Base-by-base conservation (phyloP, 192 early-diverging fungal species). In the Ambispora gerdemannii region DNA sequence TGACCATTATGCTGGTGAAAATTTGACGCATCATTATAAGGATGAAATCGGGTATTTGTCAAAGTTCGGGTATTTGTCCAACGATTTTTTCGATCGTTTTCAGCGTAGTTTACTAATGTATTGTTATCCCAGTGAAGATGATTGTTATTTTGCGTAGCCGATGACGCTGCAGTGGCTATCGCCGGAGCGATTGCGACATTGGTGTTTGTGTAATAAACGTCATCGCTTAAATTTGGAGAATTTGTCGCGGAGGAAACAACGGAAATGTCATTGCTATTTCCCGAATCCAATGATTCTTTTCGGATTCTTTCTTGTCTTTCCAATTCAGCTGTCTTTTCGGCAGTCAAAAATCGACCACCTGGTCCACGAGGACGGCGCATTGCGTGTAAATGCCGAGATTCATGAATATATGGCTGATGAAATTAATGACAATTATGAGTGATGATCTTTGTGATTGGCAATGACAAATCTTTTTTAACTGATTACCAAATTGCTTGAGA, bases 321-420 rank as follows among this genome's bases (percentile, higher is more conserved):
- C 58, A 76, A 55, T 4, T 72, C 74, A 17, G 72, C 78, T 53
- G 74, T 80, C 36, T 80, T 75, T 1, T 69, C 20, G 0, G 75
- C 74, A 0, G 72, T 95, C 50, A 99, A 77, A 75, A 99, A 99
- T 25, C 97, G 80, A 15, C 97, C 97, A 24, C 96, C 97, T 1
- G 96, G 96, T 19, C 97, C 97, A 62, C 97, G 86, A 63, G 95
- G 95, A 20, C 97, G 82, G 33, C 95, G 81, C 92, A 99, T 92
- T 2, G 97, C 97, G 74, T 99, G 97, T 53, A 88, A 86, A 71
- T 99, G 97, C 50, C 97, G 86, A 27, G 93, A 95, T 75, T 98
- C 94, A 77, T 99, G 97, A 58, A 97, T 82, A 77, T 97, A 99
- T 24, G 91, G 88, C 83, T 89, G 86, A 49, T 30, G 6, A 60